These are phyloP conservation scores for Austropuccinia psidii DNA, from an alignment of 1,284 basidiomycete genomes.

Conservation along the genomic window DNA sequence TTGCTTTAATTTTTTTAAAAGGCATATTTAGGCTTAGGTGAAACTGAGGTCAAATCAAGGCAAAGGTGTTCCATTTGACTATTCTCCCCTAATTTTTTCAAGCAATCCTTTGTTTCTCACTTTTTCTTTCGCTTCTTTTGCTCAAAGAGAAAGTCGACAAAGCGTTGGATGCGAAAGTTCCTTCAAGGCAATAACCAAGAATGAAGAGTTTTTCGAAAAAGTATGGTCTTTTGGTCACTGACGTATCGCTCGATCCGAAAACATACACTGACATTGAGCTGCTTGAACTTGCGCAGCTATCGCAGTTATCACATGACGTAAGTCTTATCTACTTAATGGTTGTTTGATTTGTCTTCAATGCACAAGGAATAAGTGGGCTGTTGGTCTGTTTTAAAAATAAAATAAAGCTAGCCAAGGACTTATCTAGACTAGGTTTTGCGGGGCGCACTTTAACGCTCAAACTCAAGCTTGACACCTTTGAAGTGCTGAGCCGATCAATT, in stretches of 20 bases:
- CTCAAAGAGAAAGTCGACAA: conserved; percentile 7
- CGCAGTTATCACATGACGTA: too few relatives aligned
- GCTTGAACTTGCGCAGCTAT: too few relatives aligned
- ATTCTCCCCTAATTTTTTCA: not conserved
- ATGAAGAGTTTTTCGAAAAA: conserved; percentile 11
- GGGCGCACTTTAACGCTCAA: conserved; percentile 15
- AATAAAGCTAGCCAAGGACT: conserved; percentile 8
- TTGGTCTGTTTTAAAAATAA: not conserved
- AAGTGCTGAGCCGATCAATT: conserved; percentile 8
- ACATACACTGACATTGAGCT: too few relatives aligned
- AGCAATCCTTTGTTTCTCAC: not conserved
- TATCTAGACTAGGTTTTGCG: not conserved
- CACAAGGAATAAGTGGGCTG: too few relatives aligned
- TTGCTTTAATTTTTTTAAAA: not conserved
- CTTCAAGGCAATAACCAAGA: not conserved
- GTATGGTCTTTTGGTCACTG: not conserved
- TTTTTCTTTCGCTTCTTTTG: not conserved
- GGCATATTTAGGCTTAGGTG: conserved; percentile 22
- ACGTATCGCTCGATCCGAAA: not conserved
- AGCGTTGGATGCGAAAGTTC: conserved; percentile 16
- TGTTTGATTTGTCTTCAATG: too few relatives aligned
- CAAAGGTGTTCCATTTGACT: conserved; percentile 2
- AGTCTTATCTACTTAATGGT: too few relatives aligned
- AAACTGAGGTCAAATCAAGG: conserved; percentile 12
- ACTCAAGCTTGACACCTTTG: conserved; percentile 18